phyloP scores from a whole-genome alignment of 176 grass and related monocot genomes.

The Lolium rigidum region DNA sequence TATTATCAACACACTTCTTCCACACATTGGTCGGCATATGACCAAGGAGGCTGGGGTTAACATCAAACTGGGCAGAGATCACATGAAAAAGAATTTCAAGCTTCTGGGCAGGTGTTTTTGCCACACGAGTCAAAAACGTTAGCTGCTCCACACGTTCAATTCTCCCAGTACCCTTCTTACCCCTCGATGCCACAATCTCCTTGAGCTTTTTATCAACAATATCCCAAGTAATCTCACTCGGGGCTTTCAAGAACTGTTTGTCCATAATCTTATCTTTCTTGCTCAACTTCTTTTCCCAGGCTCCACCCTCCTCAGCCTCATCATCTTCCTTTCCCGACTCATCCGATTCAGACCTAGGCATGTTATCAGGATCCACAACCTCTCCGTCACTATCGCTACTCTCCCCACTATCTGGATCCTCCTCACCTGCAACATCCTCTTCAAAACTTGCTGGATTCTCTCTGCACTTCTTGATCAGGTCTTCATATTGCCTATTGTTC shows the following conservation, averaged over 20 bases:
- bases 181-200: constrained; percentile 87
- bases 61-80: constrained; percentile 96
- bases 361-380: constrained; percentile 65
- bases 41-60: constrained; percentile 91
- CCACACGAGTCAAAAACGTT: constrained; percentile 84
- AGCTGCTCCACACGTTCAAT: constrained; percentile 95
- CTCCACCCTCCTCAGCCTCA: constrained; percentile 40
- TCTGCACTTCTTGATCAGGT: constrained; percentile 67
- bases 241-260: constrained; percentile 89
- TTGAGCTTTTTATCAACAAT: constrained; percentile 91
- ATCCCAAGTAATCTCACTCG: constrained; percentile 98
- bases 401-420: constrained; percentile 37
- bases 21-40: constrained; percentile 91
- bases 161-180: constrained; percentile 91
- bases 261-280: constrained; percentile 85
- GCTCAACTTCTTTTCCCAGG: constrained; percentile 52
- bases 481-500: constrained; percentile 93
- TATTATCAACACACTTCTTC: constrained; percentile 92
- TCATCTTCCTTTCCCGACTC: constrained; percentile 43
- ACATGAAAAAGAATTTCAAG: constrained; percentile 90
- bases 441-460: constrained; percentile 71
- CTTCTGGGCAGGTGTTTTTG: constrained; percentile 96
- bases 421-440: constrained; percentile 51
- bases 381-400: constrained; percentile 48
- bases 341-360: constrained; percentile 48